Evolutionary conservation across 192 early-diverging fungal species (phyloP).

Genomic region (Umbelopsis sp.): DNA sequence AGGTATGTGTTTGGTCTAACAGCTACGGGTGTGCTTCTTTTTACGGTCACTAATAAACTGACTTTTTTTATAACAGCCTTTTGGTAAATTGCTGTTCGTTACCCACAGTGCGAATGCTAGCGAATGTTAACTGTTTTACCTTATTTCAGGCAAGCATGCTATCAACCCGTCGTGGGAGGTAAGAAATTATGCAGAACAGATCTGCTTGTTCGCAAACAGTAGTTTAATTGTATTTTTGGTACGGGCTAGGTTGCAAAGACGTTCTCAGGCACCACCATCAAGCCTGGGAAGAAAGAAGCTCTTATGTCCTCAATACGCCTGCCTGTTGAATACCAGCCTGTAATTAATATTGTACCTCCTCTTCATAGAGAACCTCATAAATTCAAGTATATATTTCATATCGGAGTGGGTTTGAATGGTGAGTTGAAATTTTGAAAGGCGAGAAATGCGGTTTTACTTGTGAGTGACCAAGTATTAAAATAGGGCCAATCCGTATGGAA

Average conservation of each 20-base stretch:
- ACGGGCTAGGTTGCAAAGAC: background rate
- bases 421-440: background rate
- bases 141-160: background rate
- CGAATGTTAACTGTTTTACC: background rate
- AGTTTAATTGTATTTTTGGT: background rate
- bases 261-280: slow-evolving; percentile 1
- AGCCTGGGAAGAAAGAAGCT: background rate
- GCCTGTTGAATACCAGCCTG: slow-evolving; percentile 22
- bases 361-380: slow-evolving; percentile 5
- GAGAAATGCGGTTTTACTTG: no score
- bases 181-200: background rate
- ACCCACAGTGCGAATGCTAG: background rate
- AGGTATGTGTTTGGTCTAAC: background rate
- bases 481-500: background rate
- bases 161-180: slow-evolving; percentile 23
- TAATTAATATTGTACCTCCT: slow-evolving; percentile 15
- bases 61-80: background rate
- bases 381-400: slow-evolving; percentile 26
- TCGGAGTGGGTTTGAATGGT: slow-evolving; percentile 26
- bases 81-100: background rate
- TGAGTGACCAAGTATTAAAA: background rate
- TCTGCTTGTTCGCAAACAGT: background rate
- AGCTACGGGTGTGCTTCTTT: no score
- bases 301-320: background rate
- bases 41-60: background rate